Base-by-base conservation (phyloP, 768 basidiomycete genomes). In the Termitomyces titanicus region DNA sequence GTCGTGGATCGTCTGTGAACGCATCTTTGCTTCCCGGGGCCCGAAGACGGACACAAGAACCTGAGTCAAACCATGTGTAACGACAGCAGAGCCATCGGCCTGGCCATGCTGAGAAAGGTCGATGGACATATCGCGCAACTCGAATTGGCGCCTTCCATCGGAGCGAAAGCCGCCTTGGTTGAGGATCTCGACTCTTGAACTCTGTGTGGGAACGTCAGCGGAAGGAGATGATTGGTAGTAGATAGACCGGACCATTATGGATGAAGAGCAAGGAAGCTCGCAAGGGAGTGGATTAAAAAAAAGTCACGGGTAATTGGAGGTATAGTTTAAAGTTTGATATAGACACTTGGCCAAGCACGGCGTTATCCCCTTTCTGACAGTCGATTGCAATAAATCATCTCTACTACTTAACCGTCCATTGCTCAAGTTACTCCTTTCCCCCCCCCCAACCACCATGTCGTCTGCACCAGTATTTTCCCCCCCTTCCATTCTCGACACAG, bases 141-240 rank as follows among this genome's bases (percentile, higher is more conserved):
- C 96, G 71, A 87, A 92, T 56, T 95, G 94, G n/a, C 88, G 79
- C 44, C 96, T 82, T 43, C 92, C 92, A 70, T 98, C 96, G 25
- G 93, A 93, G 57, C 96, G 90, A 64, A 90, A 91, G 43, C 88
- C 89, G 38, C 86, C 91, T 46, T 89, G 85, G 67, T 92, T 92
- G 56, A 93, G 79, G 24, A 92, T 86, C 68, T 93, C 92, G 42
- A 89, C 71, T 53, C 80, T 70, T 38, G 79, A 81, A 51, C 70
- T 76, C 79, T 80, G 56, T 80, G 56, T 42, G 27, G 15, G 35
- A 31, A 42, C 27, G 56, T 50, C 31, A 54, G 35, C 12, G 44
- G 50, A 53, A 43, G 37, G 47, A 37, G 31, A 53, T 18, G 55
- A 50, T 42, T 31, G 35, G 40, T 4, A 45, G 17, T 44, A 39